These are phyloP conservation scores for Geranium brycei DNA, from an alignment of 345 rosid genomes.

Conservation along the genomic window DNA sequence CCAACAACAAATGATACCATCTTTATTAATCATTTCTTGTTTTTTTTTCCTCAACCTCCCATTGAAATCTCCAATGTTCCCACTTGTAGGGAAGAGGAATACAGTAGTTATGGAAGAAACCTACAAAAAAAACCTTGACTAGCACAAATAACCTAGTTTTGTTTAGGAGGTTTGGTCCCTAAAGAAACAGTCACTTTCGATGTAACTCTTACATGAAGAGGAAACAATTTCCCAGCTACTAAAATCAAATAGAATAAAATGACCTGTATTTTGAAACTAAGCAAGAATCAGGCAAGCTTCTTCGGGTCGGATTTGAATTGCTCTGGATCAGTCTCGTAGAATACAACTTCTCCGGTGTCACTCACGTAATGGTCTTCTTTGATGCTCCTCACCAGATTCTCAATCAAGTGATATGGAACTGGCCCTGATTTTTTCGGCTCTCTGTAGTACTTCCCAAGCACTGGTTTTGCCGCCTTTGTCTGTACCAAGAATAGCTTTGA, in stretches of 20 bases:
- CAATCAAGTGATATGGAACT: slow-evolving; percentile 51
- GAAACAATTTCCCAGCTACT: not conserved
- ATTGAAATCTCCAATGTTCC: too few relatives aligned
- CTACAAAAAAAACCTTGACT: too few relatives aligned
- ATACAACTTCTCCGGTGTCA: slow-evolving; percentile 60
- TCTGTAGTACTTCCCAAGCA: slow-evolving; percentile 64
- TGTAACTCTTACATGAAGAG: too few relatives aligned
- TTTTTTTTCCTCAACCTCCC: too few relatives aligned
- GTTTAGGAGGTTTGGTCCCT: too few relatives aligned
- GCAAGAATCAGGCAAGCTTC: not conserved
- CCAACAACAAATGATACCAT: too few relatives aligned
- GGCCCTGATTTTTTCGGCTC: slow-evolving; percentile 69
- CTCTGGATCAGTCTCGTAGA: slow-evolving; percentile 45
- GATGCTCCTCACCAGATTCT: slow-evolving; percentile 38
- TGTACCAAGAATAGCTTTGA: slow-evolving; percentile 5
- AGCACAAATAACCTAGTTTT: too few relatives aligned
- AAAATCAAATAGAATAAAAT: too few relatives aligned
- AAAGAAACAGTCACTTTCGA: too few relatives aligned
- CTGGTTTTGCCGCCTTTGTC: slow-evolving; percentile 86
- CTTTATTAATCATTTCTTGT: too few relatives aligned
- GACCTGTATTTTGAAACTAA: not conserved
- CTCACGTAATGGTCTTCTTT: slow-evolving; percentile 63
- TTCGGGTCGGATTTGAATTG: not conserved
- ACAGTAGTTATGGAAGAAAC: too few relatives aligned
- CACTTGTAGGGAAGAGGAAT: too few relatives aligned